phyloP scores from a whole-genome alignment of 441 rosid genomes.

The Erysimum cheiri region DNA sequence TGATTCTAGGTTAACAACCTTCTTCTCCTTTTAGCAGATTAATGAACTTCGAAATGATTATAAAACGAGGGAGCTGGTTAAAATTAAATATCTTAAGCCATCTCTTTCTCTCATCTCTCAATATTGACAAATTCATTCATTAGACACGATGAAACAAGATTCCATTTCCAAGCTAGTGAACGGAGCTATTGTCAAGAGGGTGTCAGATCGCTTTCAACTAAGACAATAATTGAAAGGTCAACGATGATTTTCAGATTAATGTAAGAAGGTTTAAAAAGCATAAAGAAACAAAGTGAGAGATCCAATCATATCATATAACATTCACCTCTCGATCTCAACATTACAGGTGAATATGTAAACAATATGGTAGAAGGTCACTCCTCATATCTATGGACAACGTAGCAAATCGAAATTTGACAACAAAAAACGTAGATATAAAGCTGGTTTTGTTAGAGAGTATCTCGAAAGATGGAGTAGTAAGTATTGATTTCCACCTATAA shows the following conservation, averaged over 20 bases:
- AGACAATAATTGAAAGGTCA: conserved; percentile 25
- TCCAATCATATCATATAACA: background rate
- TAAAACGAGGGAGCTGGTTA: background rate
- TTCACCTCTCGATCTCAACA: conserved; percentile 21
- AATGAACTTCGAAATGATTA: background rate
- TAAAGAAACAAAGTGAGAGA: background rate
- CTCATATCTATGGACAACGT: conserved; percentile 8
- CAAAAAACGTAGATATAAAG: background rate
- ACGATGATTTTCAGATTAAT: conserved; percentile 16
- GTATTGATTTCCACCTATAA: background rate
- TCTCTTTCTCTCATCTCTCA: background rate
- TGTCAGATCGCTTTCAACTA: conserved; percentile 30
- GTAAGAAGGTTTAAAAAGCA: conserved; percentile 10
- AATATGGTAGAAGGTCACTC: conserved; percentile 33
- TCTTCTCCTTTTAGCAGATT: background rate
- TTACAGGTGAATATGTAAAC: conserved; percentile 10
- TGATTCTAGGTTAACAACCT: background rate
- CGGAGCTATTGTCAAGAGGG: conserved; percentile 13
- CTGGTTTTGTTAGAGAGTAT: background rate
- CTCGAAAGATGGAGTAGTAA: background rate
- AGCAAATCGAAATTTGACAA: conserved; percentile 25
- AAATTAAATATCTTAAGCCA: conserved; percentile 24
- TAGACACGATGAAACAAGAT: conserved; percentile 29
- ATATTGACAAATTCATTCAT: background rate
- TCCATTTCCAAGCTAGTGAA: conserved; percentile 31